phyloP scores from a whole-genome alignment of 1,284 basidiomycete genomes.

The Athelia sp. region DNA sequence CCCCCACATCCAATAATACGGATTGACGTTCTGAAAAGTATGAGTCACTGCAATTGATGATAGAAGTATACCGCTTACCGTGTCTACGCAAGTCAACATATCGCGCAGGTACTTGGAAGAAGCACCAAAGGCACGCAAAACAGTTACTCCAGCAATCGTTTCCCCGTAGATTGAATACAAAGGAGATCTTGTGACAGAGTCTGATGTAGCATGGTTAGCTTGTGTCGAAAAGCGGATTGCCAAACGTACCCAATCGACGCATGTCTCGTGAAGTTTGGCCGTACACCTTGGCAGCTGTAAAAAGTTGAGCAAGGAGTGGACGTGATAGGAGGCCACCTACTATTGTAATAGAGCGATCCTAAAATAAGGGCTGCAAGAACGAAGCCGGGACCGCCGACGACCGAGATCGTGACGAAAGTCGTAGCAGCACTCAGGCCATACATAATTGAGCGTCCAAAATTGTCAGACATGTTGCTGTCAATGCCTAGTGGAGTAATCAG shows the following conservation, averaged over 20 bases:
- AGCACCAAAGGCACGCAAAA: too few species aligned
- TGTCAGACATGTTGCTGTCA: slow-evolving; percentile 82
- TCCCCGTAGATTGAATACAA: slow-evolving; percentile 1
- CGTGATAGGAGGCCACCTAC: slow-evolving; percentile 31
- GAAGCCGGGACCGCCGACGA: slow-evolving; percentile 79
- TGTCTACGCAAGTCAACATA: slow-evolving; percentile 83
- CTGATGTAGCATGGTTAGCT: slow-evolving; percentile 3
- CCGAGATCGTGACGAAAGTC: slow-evolving; percentile 72
- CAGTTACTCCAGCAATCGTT: too few species aligned
- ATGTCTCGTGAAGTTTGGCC: slow-evolving; percentile 88
- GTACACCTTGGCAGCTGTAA: slow-evolving; percentile 54
- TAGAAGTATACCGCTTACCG: slow-evolving; percentile 37
- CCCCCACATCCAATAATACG: slow-evolving; percentile 91
- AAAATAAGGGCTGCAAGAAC: slow-evolving; percentile 57
- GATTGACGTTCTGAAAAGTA: slow-evolving; percentile 59
- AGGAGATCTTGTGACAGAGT: too few species aligned
- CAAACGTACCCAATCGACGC: slow-evolving; percentile 68
- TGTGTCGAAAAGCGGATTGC: neutral
- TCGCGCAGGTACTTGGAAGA: slow-evolving; percentile 59
- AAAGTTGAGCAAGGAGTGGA: neutral
- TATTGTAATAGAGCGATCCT: slow-evolving; percentile 63
- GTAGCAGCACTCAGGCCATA: slow-evolving; percentile 54
- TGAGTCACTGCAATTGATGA: slow-evolving; percentile 2
- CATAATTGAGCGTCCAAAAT: slow-evolving; percentile 76
- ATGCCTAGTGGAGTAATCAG: slow-evolving; percentile 47